phyloP scores from a whole-genome alignment of 2,329 filamentous ascomycete genomes.

The Ophiostoma himal-ulmi region DNA sequence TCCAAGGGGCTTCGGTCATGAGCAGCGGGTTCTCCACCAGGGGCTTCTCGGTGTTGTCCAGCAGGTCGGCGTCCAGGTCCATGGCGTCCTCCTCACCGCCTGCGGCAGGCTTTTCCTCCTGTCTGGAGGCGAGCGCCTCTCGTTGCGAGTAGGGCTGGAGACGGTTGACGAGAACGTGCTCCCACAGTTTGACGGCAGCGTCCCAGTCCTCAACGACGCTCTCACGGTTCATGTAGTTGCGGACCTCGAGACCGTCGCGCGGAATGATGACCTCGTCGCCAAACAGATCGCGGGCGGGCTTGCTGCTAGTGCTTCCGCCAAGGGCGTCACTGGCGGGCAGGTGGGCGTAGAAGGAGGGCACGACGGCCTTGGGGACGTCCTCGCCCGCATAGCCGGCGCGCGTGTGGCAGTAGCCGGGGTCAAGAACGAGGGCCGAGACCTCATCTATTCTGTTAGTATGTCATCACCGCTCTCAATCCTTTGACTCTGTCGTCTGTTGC shows the following conservation, averaged over 20 bases:
- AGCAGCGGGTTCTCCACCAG: constrained; percentile 85
- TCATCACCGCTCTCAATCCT: not conserved
- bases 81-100: constrained; percentile 57
- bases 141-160: constrained; percentile 58
- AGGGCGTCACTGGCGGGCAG: constrained; percentile 29
- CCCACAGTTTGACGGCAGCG: constrained; percentile 80
- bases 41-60: constrained; percentile 62
- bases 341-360: constrained; percentile 82
- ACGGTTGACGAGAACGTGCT: constrained; percentile 82
- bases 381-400: constrained; percentile 96
- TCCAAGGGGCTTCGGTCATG: constrained; percentile 94
- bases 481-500: not conserved
- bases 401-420: constrained; percentile 84
- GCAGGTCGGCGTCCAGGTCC: constrained; percentile 51
- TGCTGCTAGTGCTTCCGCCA: constrained; percentile 38
- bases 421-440: constrained; percentile 92
- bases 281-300: constrained; percentile 58
- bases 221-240: constrained; percentile 86
- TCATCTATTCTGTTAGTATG: constrained; percentile 59
- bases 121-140: constrained; percentile 29
- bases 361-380: constrained; percentile 89
- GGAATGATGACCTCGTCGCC: constrained; percentile 88
- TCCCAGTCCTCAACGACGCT: constrained; percentile 97
- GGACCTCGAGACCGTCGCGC: constrained; percentile 68
- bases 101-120: constrained; percentile 59